phyloP scores from a whole-genome alignment of 1,284 basidiomycete species.

The Rhodotorula mucilaginosa region DNA sequence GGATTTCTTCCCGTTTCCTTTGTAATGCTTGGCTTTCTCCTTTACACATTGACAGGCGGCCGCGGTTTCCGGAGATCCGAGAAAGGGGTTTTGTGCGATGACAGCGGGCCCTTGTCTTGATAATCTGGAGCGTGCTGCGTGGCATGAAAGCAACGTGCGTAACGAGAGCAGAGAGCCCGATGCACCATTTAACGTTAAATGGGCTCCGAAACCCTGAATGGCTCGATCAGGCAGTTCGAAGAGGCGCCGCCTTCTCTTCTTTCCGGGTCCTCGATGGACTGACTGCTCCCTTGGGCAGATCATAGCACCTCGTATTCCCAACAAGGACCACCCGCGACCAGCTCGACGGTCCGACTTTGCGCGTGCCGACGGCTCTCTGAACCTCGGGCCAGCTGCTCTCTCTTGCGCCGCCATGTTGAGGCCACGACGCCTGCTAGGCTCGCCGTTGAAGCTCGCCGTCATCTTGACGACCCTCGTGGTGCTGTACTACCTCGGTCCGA shows the following conservation, averaged over 20 bases:
- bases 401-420: constrained; percentile 2
- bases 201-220: too few species aligned
- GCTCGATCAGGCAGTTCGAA: too few species aligned
- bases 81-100: too few species aligned
- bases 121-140: not conserved
- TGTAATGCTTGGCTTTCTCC: not conserved
- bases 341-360: not conserved
- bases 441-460: constrained; percentile 10
- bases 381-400: not conserved
- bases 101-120: too few species aligned
- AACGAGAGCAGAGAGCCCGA: too few species aligned
- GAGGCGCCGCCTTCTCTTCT: not conserved
- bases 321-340: not conserved
- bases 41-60: too few species aligned
- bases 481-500: not conserved
- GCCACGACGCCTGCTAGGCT: constrained; percentile 10
- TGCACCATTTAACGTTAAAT: too few species aligned
- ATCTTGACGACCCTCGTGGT: not conserved
- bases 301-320: too few species aligned
- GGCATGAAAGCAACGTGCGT: not conserved
- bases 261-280: not conserved
- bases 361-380: too few species aligned
- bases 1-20: not conserved
- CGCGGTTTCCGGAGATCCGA: not conserved
- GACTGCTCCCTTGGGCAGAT: too few species aligned